A percentile compares a stretch with the other conserved stretches of the same genome.
These are phyloP conservation scores for Pseudognaphalium luteoalbum DNA, from an alignment of 129 eudicot genomes.

Conservation along the genomic window DNA sequence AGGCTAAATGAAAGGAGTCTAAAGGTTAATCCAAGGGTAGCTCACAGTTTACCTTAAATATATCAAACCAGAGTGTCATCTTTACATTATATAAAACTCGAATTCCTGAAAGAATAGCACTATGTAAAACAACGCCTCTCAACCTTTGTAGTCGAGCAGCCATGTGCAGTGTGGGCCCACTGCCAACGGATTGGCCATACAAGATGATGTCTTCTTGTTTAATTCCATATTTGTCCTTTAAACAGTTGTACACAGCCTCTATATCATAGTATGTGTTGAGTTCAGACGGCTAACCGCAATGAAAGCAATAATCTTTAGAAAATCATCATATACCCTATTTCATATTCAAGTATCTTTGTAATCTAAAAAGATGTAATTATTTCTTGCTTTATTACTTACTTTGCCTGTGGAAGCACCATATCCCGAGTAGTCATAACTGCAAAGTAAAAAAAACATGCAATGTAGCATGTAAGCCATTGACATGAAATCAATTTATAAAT, in stretches of 20 bases:
- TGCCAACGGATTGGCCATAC: conserved; percentile 96
- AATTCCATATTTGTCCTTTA: conserved; percentile 71
- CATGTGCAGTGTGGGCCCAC: conserved; percentile 92
- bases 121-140: conserved; percentile 91
- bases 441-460: conserved; percentile 8
- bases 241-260: conserved; percentile 90
- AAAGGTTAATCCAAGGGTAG: background rate
- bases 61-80: conserved; percentile 96
- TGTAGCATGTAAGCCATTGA: conserved; percentile 2
- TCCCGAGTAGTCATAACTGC: conserved; percentile 98
- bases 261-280: conserved; percentile 90
- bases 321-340: background rate
- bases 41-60: conserved; percentile 62
- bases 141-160: conserved; percentile 75
- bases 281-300: conserved; percentile 82
- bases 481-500: background rate
- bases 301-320: conserved; percentile 22
- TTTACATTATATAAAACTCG: conserved; percentile 84
- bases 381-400: conserved; percentile 48
- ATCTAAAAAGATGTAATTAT: background rate
- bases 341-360: background rate
- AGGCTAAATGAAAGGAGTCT: background rate
- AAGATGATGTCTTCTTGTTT: conserved; percentile 88
- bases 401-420: conserved; percentile 97
- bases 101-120: conserved; percentile 94